Conservation (phyloP, 257 asterid species). For the Rubia yunnanensis region DNA sequence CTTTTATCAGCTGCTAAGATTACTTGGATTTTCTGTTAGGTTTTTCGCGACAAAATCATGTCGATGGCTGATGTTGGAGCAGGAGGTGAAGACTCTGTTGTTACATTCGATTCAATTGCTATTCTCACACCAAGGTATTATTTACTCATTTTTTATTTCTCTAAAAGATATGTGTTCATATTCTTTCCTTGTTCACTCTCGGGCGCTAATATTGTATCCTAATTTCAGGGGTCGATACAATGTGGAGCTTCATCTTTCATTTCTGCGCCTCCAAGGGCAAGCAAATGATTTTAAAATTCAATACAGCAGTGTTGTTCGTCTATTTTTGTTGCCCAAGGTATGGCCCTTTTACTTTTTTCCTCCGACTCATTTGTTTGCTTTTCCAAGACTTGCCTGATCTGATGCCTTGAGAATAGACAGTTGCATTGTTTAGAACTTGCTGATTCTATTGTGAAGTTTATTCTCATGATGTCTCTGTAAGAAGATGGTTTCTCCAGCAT, state of each 20-base stretch:
- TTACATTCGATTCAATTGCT: constrained; percentile 81
- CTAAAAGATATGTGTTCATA: background rate
- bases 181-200: background rate
- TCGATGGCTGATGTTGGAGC: constrained; percentile 92
- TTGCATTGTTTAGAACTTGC: background rate
- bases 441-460: background rate
- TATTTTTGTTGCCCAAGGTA: constrained; percentile 93
- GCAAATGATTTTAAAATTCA: constrained; percentile 97
- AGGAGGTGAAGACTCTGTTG: constrained; percentile 96
- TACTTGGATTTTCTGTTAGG: constrained; percentile 30
- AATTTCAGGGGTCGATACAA: constrained; percentile 79
- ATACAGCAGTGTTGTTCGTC: constrained; percentile 93
- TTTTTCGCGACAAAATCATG: constrained; percentile 75
- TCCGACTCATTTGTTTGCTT: background rate
- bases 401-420: background rate
- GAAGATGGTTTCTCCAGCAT: background rate
- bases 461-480: background rate
- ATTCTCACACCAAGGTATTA: constrained; percentile 88
- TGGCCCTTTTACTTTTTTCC: constrained; percentile 4
- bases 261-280: constrained; percentile 95
- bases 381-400: background rate
- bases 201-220: constrained; percentile 13
- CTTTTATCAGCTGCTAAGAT: background rate
- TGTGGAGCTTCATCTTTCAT: constrained; percentile 88
- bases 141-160: background rate